phyloP scores from a whole-genome alignment of 345 rosid species.

The Pelargonium nanum region DNA sequence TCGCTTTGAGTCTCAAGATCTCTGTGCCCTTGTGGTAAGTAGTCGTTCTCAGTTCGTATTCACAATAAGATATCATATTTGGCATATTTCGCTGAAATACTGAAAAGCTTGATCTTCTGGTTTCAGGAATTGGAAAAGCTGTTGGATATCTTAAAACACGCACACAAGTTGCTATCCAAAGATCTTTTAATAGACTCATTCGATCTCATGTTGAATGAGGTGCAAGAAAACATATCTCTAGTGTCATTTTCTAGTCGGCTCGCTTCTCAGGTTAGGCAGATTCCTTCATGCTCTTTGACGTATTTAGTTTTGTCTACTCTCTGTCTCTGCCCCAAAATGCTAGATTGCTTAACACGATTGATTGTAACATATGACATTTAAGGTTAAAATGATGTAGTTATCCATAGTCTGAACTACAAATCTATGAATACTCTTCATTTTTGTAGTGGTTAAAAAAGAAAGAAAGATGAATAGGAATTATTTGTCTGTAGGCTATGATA shows the following conservation, averaged over 20 bases:
- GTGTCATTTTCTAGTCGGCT: constrained; percentile 94
- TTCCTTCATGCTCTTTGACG: constrained; percentile 2
- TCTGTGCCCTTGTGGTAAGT: constrained; percentile 85
- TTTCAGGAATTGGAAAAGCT: constrained; percentile 89
- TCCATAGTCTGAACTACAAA: not conserved
- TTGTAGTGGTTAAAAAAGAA: not conserved
- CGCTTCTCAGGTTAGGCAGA: constrained; percentile 75
- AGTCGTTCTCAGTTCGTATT: constrained; percentile 4
- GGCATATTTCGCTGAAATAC: not conserved
- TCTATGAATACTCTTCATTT: too few relatives aligned
- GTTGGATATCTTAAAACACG: constrained; percentile 59
- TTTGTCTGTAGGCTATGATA: too few relatives aligned
- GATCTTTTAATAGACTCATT: constrained; percentile 78
- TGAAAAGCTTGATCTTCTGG: constrained; percentile 11
- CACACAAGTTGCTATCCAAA: constrained; percentile 71
- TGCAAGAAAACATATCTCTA: constrained; percentile 91
- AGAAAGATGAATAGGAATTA: not conserved
- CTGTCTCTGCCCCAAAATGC: not conserved
- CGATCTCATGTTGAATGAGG: constrained; percentile 79
- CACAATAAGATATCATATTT: constrained; percentile 4
- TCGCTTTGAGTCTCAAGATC: constrained; percentile 91
- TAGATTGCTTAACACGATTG: too few relatives aligned
- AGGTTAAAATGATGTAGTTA: not conserved
- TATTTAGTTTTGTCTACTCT: not conserved
- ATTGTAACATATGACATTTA: too few relatives aligned